Base-by-base conservation (phyloP, 2,329 filamentous ascomycete species). In the Zymoseptoria passerinii region DNA sequence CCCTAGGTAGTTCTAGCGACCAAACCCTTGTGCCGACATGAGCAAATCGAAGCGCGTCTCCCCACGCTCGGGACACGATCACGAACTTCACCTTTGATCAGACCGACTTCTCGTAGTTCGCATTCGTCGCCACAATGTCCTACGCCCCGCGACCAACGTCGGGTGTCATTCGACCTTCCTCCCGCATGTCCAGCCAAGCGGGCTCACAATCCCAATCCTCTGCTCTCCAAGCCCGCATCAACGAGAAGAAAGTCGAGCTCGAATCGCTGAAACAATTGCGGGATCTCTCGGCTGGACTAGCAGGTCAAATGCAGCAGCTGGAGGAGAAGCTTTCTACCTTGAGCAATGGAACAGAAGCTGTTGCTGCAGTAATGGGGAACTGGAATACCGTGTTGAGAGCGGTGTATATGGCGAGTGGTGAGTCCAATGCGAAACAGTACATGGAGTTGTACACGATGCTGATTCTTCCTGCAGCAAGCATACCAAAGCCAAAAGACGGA, bases 381-480 rank as follows among this genome's bases (percentile, higher is more conserved):
- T 95, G 90, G 90, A 87, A 92, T 73, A 92, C 90, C 67, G 89
- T 95, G 63, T 80, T 95, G 60, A 81, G 87, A 64, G 89, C 89
- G 49, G 92, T 95, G 69, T 88, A 88, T 69, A 92, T 94, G 88
- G 90, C 90, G 61, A 92, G 88, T 60, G 81, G 89, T 92, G n/a
- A 13, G 54, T 76, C 40, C 35, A 35, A 35, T 35, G 8, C 9
- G 16, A 29, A 3, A 23, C n/a, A 7, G 35, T 44, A 16, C 5
- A 44, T 2, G 71, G 71, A 28, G 73, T 74, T 66, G 66, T 13
- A 13, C 35, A 6, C 20, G 23, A 18, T 52, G 23, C 50, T 52
- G 50, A 52, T 28, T 2, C 0, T 27, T 9, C 3, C 20, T 9
- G 44, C 28, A 55, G 88, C 83, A 58, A 89, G 89, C 78, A 78